These are phyloP conservation scores for Pseudogymnoascus sp. DNA, from an alignment of 2,329 filamentous ascomycete species.

Conservation along the genomic window DNA sequence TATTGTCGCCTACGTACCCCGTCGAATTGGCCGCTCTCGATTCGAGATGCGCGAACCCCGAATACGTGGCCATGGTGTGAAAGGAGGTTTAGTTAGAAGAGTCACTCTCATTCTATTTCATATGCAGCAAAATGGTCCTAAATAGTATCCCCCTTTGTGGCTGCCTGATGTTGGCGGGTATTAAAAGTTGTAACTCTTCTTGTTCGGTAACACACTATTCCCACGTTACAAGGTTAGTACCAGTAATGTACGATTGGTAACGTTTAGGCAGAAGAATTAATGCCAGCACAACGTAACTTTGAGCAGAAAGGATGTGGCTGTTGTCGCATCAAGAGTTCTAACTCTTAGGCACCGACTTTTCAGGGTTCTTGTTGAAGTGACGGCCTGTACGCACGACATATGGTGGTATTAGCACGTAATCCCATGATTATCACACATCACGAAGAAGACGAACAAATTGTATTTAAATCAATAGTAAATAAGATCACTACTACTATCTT, in stretches of 20 bases:
- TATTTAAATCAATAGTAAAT: neutral
- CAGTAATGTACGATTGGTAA: neutral
- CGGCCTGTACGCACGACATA: neutral
- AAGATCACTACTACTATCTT: neutral
- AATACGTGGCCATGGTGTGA: slow-evolving; percentile 9
- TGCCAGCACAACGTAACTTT: neutral
- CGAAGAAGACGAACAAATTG: neutral
- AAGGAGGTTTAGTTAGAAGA: neutral
- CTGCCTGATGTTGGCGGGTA: neutral
- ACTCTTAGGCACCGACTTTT: neutral
- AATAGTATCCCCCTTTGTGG: neutral
- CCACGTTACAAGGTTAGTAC: neutral
- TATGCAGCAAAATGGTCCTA: neutral
- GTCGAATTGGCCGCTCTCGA: slow-evolving; percentile 10
- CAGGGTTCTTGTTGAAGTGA: neutral
- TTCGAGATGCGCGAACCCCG: neutral
- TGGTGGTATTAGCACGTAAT: neutral
- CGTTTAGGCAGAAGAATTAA: neutral
- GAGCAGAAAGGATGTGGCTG: neutral
- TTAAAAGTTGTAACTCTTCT: neutral
- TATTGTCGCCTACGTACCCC: slow-evolving; percentile 9
- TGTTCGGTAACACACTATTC: neutral
- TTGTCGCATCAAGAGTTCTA: neutral
- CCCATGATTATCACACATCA: neutral
- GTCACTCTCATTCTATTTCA: neutral